Evolutionary conservation across 306 rosid genomes (phyloP), one percentile per base, ranked within the genome.

Genomic region (Cyclanthera cordifolia): DNA sequence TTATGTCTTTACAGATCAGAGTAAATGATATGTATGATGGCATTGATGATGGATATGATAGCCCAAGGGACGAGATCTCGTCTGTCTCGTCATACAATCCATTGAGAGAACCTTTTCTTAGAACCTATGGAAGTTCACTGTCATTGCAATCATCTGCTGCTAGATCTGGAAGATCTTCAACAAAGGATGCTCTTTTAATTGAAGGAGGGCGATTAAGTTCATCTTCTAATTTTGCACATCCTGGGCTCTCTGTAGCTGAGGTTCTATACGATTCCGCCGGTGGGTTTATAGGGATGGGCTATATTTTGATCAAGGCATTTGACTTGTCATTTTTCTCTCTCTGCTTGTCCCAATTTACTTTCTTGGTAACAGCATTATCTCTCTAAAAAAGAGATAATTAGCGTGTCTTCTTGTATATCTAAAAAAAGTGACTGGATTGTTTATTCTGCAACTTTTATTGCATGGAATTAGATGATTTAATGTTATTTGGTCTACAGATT

Each of bases 31-130:
- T 78, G 15, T 73, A 81, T 80, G 97, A 85, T 75, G 95, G 84
- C 27, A 25, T 76, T 74, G 99, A 90, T 79, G 99, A 94, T 67
- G 99, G 84, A 55, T 88, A 94, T 80, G 97, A 90, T 61, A 90
- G 99, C 87, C 85, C 97, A 37, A 90, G 84, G 76, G 99, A 94
- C 78, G 99, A 94, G 74, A 73, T 85, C 67, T 90, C 96, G 23
- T 94, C 99, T 23, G 95, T 94, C 75, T 90, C 99, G n/a, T 94
- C 99, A 6, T 94, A 82, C 85, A 94, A 80, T 52, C 95, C 91
- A 37, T 69, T 73, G 78, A 93, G 77, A 83, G 96, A 84, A 68
- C 76, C 76, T 70, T 25, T 88, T 50, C 76, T 78, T 72, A 88
- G 87, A 88, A 80, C 88, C 75, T 85, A 86, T 69, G 96, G 88